Evolutionary conservation across 805 yeast species (phyloP).

Genomic region (Candida multigemmis): DNA sequence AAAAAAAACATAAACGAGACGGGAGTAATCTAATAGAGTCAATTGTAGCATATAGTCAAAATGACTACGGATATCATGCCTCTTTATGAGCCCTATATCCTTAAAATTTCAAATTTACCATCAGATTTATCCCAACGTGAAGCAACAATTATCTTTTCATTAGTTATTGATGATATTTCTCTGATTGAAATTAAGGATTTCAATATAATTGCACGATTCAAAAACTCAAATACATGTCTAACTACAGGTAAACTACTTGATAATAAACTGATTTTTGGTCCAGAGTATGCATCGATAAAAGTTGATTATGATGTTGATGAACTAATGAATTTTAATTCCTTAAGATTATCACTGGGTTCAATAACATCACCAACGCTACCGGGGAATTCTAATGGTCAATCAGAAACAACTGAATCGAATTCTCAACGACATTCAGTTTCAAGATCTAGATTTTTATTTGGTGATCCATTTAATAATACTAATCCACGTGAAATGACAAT

Average conservation of each 20-base stretch:
- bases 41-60: too few species aligned
- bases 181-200: slow-evolving; percentile 37
- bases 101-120: slow-evolving; percentile 47
- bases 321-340: slow-evolving; percentile 4
- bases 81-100: too few species aligned
- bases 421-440: slow-evolving; percentile 6
- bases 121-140: slow-evolving; percentile 57
- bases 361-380: not conserved
- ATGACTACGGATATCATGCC: too few species aligned
- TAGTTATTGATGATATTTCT: slow-evolving; percentile 53
- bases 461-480: slow-evolving; percentile 41
- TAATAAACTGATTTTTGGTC: slow-evolving; percentile 30
- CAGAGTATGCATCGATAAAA: slow-evolving; percentile 22
- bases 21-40: too few species aligned
- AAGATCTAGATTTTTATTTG: slow-evolving; percentile 61
- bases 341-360: slow-evolving; percentile 4
- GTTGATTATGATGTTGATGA: slow-evolving; percentile 23
- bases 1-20: too few species aligned
- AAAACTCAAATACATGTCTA: slow-evolving; percentile 27
- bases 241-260: slow-evolving; percentile 32
- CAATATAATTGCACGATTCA: slow-evolving; percentile 23
- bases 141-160: slow-evolving; percentile 55
- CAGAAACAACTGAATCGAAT: not conserved
- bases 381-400: slow-evolving; percentile 1
- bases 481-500: slow-evolving; percentile 8